phyloP scores from a whole-genome alignment of 306 rosid genomes.

The Corylus avellana region DNA sequence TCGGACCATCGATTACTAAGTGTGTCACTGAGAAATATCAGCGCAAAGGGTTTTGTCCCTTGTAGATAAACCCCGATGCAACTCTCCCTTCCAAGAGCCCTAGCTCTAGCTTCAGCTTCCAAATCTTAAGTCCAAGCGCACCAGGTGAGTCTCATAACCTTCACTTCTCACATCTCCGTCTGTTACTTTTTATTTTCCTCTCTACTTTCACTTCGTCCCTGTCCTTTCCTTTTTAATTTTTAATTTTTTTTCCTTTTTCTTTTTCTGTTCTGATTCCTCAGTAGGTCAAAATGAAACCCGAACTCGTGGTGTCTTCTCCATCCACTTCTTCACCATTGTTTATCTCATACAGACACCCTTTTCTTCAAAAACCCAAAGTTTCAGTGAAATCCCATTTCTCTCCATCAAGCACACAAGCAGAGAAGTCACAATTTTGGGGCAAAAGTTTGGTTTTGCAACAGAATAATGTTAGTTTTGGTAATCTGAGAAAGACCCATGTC shows the following conservation, averaged over 20 bases:
- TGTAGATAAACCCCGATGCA: constrained; percentile 32
- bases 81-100: neutral
- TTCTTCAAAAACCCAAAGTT: constrained; percentile 28
- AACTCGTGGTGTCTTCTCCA: constrained; percentile 39
- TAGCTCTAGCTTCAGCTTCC: constrained; percentile 1
- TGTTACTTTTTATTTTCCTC: neutral
- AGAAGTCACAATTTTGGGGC: constrained; percentile 60
- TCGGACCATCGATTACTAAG: neutral
- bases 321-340: constrained; percentile 56
- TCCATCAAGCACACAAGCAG: constrained; percentile 18
- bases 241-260: neutral
- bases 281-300: constrained; percentile 52
- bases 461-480: constrained; percentile 21
- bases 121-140: neutral
- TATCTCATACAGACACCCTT: constrained; percentile 41
- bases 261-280: neutral
- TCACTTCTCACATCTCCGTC: neutral
- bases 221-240: neutral
- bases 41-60: neutral
- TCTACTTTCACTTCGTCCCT: neutral
- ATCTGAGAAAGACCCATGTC: constrained; percentile 22
- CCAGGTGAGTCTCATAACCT: constrained; percentile 9
- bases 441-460: constrained; percentile 39
- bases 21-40: neutral
- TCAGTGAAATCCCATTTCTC: constrained; percentile 41